Conservation (phyloP, 352 stramenopile species). For the Globisporangium radiosum region DNA sequence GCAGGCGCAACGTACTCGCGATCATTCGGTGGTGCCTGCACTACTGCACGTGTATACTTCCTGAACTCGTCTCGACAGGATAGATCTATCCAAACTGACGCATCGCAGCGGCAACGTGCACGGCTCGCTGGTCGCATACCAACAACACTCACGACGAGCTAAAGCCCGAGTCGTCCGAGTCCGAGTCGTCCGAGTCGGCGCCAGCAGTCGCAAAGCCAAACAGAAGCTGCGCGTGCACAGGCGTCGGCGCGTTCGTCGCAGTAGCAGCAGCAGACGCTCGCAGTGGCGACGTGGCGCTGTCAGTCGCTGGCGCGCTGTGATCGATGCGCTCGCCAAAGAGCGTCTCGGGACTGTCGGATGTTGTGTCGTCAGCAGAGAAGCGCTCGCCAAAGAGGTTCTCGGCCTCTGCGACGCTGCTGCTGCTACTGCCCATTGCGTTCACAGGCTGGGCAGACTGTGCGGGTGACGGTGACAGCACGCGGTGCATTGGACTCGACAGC, state of each 20-base stretch:
- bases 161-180: conserved; percentile 50
- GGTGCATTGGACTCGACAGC: neutral
- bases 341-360: conserved; percentile 31
- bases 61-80: no score
- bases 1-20: no score
- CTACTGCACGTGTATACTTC: no score
- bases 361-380: conserved; percentile 13
- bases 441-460: neutral
- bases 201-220: conserved; percentile 52
- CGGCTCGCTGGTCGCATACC: no score
- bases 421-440: neutral
- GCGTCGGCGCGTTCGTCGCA: conserved; percentile 2
- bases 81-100: no score
- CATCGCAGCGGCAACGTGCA: no score
- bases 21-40: no score
- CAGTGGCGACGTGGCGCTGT: neutral
- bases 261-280: neutral
- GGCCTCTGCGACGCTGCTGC: conserved; percentile 4
- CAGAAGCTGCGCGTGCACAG: conserved; percentile 27
- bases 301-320: neutral
- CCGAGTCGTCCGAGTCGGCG: conserved; percentile 33
- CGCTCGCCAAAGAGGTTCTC: conserved; percentile 18
- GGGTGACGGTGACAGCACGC: neutral
- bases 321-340: conserved; percentile 43
- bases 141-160: conserved; percentile 6